Conservation (phyloP, 2,329 filamentous ascomycete genomes). For the Shiraia sp. region DNA sequence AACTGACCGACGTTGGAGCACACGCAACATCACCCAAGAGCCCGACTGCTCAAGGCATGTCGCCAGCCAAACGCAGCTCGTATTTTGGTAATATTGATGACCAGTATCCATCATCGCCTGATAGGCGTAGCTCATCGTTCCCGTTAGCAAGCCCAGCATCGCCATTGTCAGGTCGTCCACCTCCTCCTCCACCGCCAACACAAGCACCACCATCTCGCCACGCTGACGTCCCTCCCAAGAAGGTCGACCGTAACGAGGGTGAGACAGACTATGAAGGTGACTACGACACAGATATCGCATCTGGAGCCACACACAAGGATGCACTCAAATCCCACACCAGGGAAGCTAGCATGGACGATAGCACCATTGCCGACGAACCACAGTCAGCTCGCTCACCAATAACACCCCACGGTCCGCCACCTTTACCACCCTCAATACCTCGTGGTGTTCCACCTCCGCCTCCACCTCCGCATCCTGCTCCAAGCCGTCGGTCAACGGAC, state of each 20-base stretch:
- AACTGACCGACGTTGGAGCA: conserved; percentile 57
- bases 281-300: conserved; percentile 95
- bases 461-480: conserved; percentile 60
- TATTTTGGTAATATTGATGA: conserved; percentile 46
- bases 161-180: conserved; percentile 43
- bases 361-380: conserved; percentile 59
- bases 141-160: conserved; percentile 51
- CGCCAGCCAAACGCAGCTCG: conserved; percentile 44
- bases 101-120: conserved; percentile 26
- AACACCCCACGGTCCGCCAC: conserved; percentile 38
- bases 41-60: conserved; percentile 30
- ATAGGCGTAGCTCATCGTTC: conserved; percentile 55
- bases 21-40: conserved; percentile 33
- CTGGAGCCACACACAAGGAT: conserved; percentile 92
- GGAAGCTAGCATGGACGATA: conserved; percentile 74
- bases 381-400: conserved; percentile 50
- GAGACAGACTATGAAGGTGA: conserved; percentile 95
- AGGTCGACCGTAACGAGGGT: conserved; percentile 71
- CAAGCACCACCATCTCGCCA: conserved; percentile 45
- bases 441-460: conserved; percentile 61
- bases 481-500: conserved; percentile 66
- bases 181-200: conserved; percentile 53
- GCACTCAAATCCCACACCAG: conserved; percentile 81
- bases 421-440: conserved; percentile 41
- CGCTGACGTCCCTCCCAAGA: conserved; percentile 32